Evolutionary conservation across 305 asterid species (phyloP).

Genomic region (Lippia alba): DNA sequence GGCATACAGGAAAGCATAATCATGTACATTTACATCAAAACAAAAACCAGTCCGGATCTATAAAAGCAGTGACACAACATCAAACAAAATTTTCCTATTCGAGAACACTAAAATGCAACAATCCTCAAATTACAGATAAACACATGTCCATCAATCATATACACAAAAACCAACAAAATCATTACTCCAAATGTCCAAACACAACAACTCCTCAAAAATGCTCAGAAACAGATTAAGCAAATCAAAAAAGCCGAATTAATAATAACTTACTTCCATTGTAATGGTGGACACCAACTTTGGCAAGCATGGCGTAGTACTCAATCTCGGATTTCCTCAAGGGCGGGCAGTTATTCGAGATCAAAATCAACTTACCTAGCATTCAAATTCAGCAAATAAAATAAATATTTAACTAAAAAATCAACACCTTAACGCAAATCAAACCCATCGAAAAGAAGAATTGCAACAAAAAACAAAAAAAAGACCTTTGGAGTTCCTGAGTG

Average conservation of each 20-base stretch:
- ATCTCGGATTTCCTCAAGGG: constrained; percentile 79
- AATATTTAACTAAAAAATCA: background rate
- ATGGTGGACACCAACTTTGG: constrained; percentile 70
- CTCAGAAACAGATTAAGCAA: background rate
- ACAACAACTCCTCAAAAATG: background rate
- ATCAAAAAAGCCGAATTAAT: background rate
- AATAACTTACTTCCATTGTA: constrained; percentile 61
- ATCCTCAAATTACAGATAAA: background rate
- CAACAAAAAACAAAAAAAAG: background rate
- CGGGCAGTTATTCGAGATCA: constrained; percentile 78
- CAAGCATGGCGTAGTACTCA: constrained; percentile 78
- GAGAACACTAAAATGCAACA: background rate
- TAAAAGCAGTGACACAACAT: no score
- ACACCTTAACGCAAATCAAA: background rate
- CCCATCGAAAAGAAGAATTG: no score
- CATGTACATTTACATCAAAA: background rate
- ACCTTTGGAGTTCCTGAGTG: constrained; percentile 70
- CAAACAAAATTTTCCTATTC: no score
- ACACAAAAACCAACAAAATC: background rate
- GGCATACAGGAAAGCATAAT: no score
- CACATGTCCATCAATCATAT: background rate
- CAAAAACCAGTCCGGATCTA: background rate
- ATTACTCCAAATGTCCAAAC: background rate
- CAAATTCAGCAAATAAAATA: background rate
- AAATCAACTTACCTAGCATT: constrained; percentile 58